phyloP scores from a whole-genome alignment of 345 rosid species.

The Acer negundo region DNA sequence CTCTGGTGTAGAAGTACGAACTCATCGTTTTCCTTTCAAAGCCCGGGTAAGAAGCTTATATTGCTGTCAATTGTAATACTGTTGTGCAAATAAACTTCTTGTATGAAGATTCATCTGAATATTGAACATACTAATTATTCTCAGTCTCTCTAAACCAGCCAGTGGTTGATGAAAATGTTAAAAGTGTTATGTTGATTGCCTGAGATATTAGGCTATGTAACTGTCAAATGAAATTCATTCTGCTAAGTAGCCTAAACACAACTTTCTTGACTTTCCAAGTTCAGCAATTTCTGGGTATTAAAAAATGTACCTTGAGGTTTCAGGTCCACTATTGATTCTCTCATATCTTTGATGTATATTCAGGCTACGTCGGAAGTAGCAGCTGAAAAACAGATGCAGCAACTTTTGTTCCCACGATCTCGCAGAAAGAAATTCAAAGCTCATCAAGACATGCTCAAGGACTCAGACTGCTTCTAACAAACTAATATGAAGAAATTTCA shows the following conservation, averaged over 20 bases:
- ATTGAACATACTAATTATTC: too few species aligned
- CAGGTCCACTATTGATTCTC: neutral
- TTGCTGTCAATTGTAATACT: neutral
- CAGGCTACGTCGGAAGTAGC: slow-evolving; percentile 74
- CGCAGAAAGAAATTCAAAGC: slow-evolving; percentile 72
- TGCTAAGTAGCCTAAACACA: neutral
- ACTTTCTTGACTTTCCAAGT: too few species aligned
- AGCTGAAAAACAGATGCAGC: slow-evolving; percentile 88
- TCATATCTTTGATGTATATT: slow-evolving; percentile 1
- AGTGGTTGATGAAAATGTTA: too few species aligned
- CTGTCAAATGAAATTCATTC: neutral
- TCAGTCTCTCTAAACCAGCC: neutral
- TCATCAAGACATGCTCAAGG: slow-evolving; percentile 41
- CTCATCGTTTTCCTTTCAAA: slow-evolving; percentile 96
- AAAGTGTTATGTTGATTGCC: neutral
- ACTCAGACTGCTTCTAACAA: slow-evolving; percentile 20
- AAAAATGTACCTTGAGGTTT: neutral
- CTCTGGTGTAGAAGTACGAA: slow-evolving; percentile 67
- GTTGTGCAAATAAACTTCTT: neutral
- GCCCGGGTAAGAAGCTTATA: slow-evolving; percentile 47
- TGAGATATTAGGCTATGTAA: neutral
- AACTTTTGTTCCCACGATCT: slow-evolving; percentile 77
- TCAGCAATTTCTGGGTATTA: too few species aligned
- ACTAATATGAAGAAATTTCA: neutral
- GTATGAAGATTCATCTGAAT: neutral